phyloP scores from a whole-genome alignment of 2,329 filamentous ascomycete species.

The Tolypocladium paradoxum region DNA sequence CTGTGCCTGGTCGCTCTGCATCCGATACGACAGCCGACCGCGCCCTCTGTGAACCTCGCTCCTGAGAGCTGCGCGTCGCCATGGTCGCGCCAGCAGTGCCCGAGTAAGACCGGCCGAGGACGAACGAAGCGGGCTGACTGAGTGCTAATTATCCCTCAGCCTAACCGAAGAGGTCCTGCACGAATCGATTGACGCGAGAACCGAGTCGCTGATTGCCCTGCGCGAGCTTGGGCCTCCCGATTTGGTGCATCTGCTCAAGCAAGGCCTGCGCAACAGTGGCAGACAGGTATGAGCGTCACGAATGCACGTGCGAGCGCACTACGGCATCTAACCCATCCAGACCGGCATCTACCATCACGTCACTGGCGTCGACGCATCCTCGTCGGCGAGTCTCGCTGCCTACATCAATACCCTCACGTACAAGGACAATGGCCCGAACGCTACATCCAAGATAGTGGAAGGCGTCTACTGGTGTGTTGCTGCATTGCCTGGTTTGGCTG shows the following conservation, averaged over 20 bases:
- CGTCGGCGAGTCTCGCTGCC: constrained; percentile 88
- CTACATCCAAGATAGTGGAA: constrained; percentile 73
- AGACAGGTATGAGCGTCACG: constrained; percentile 35
- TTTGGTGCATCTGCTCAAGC: constrained; percentile 87
- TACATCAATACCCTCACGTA: constrained; percentile 98
- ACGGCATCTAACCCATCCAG: constrained; percentile 31
- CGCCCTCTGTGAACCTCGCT: not conserved
- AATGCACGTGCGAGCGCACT: not conserved
- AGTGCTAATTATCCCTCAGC: constrained; percentile 36
- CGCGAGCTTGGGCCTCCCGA: constrained; percentile 94
- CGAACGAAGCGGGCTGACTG: not conserved
- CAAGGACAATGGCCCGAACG: constrained; percentile 65
- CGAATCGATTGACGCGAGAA: constrained; percentile 84
- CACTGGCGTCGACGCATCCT: constrained; percentile 92
- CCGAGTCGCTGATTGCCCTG: constrained; percentile 73
- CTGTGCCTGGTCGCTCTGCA: not conserved
- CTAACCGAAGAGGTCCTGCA: constrained; percentile 89
- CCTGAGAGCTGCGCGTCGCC: constrained; percentile 20
- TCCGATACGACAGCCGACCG: not conserved
- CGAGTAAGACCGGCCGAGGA: constrained; percentile 42
- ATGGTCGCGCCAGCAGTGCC: constrained; percentile 69
- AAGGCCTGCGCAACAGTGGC: constrained; percentile 43
- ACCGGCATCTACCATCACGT: constrained; percentile 96
- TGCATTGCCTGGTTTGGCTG: not conserved
- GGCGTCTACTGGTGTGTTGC: constrained; percentile 76